phyloP scores from a whole-genome alignment of 768 basidiomycete species.

The Kwoniella mangroviensis region DNA sequence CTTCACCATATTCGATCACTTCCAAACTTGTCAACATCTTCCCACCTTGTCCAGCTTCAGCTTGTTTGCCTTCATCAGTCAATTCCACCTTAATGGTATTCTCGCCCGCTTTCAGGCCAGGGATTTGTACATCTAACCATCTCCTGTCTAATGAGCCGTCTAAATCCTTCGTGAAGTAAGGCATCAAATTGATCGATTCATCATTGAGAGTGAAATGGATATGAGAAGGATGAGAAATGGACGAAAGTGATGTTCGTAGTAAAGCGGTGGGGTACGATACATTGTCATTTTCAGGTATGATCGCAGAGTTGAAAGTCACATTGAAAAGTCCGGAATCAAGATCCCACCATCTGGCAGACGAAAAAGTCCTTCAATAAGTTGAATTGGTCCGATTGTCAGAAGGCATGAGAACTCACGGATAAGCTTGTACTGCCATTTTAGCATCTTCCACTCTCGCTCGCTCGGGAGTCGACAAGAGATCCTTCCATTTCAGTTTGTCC shows the following conservation, averaged over 20 bases:
- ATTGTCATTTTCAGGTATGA: not conserved
- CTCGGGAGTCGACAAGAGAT: conserved; percentile 36
- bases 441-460: conserved; percentile 46
- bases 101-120: conserved; percentile 27
- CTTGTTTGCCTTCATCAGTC: conserved; percentile 33
- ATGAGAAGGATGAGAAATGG: conserved; percentile 46
- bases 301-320: conserved; percentile 38
- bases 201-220: conserved; percentile 39
- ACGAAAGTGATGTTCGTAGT: conserved; percentile 50
- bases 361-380: not conserved
- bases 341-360: conserved; percentile 45
- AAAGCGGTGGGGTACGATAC: conserved; percentile 44
- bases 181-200: conserved; percentile 23
- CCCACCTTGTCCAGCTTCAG: conserved; percentile 45
- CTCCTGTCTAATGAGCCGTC: conserved; percentile 46
- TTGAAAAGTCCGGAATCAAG: conserved; percentile 32
- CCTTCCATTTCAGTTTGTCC: conserved; percentile 44
- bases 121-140: conserved; percentile 47
- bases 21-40: conserved; percentile 55
- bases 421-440: conserved; percentile 49
- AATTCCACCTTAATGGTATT: conserved; percentile 32
- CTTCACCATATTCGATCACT: conserved; percentile 50
- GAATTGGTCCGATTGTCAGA: not conserved
- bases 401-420: conserved; percentile 43
- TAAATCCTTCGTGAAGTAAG: conserved; percentile 32